phyloP scores from a whole-genome alignment of 2,329 filamentous ascomycete genomes.

The Colletotrichum echinochloae region DNA sequence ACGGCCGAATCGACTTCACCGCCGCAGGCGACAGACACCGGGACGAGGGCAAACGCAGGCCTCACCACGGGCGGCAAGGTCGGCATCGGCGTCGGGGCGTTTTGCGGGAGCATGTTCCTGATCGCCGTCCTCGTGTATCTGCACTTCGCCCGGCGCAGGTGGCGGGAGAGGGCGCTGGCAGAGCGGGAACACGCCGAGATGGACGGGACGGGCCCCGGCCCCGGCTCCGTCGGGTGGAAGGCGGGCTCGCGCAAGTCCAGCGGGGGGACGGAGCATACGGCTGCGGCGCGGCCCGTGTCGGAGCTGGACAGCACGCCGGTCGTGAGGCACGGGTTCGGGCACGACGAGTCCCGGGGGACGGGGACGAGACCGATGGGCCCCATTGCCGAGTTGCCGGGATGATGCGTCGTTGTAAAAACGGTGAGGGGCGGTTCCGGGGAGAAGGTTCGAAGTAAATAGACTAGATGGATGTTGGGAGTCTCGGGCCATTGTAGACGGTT shows the following conservation, averaged over 20 bases:
- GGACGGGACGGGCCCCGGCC: background rate
- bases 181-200: slow-evolving; percentile 6
- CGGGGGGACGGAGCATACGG: background rate
- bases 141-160: slow-evolving; percentile 40
- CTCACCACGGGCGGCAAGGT: slow-evolving; percentile 45
- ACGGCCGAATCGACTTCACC: background rate
- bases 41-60: slow-evolving; percentile 5
- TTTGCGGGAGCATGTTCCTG: slow-evolving; percentile 42
- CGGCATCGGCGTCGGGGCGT: slow-evolving; percentile 43
- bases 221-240: background rate
- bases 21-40: background rate
- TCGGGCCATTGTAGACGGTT: background rate
- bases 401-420: background rate
- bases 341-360: background rate
- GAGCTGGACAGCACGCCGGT: slow-evolving; percentile 1
- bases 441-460: background rate
- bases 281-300: background rate
- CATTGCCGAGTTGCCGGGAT: slow-evolving; percentile 1
- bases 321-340: background rate
- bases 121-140: slow-evolving; percentile 42
- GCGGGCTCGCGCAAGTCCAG: background rate
- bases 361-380: background rate
- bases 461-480: background rate
- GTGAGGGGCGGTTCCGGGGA: background rate
- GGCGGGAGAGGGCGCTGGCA: background rate